phyloP scores from a whole-genome alignment of 768 basidiomycete species.

The Cystobasidium ongulense region DNA sequence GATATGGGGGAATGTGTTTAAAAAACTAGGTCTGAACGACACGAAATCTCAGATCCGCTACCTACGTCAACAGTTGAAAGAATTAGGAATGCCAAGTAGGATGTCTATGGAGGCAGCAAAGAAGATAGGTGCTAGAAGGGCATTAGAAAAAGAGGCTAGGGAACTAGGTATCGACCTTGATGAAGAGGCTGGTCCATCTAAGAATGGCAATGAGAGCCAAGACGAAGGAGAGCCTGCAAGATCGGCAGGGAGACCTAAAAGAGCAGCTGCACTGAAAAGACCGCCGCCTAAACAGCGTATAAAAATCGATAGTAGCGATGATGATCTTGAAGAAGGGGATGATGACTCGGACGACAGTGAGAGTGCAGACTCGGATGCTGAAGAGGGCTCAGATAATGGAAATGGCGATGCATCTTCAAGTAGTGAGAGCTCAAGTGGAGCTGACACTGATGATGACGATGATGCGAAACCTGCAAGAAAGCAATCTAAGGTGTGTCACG shows the following conservation, averaged over 20 bases:
- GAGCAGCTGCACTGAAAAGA: slow-evolving; percentile 11
- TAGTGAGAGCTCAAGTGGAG: background rate
- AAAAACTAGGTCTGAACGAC: background rate
- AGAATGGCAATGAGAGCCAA: background rate
- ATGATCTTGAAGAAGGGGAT: background rate
- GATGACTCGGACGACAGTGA: background rate
- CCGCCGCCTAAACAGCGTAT: background rate
- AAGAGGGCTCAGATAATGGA: background rate
- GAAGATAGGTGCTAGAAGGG: slow-evolving; percentile 20
- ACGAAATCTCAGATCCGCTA: slow-evolving; percentile 5
- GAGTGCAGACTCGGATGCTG: background rate
- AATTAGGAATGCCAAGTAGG: slow-evolving; percentile 25
- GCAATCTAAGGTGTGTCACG: no score
- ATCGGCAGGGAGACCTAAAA: background rate
- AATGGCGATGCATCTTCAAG: background rate
- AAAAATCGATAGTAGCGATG: slow-evolving; percentile 13
- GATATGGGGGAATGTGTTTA: slow-evolving; percentile 17
- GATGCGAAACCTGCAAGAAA: background rate
- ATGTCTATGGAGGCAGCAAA: slow-evolving; percentile 28
- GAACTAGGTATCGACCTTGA: slow-evolving; percentile 6
- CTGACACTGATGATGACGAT: slow-evolving; percentile 2
- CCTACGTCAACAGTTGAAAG: slow-evolving; percentile 24
- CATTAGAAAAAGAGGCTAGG: slow-evolving; percentile 24
- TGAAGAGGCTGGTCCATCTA: background rate
- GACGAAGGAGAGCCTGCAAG: background rate